Base-by-base conservation (phyloP, 2,329 filamentous ascomycete species). In the Fusarium verrucosum region DNA sequence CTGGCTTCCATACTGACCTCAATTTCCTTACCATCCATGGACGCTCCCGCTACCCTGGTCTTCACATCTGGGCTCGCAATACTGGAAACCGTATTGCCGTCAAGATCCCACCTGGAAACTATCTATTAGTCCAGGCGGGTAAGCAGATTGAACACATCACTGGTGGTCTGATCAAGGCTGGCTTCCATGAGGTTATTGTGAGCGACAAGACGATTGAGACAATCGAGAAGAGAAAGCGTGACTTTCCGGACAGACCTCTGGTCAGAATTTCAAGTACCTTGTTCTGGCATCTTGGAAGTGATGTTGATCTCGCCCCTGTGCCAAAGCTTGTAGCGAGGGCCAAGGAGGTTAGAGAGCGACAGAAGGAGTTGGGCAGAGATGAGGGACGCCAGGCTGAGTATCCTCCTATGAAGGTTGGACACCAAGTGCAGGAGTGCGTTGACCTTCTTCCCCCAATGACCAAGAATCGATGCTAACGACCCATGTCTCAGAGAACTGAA, bases 1-100 rank as follows among this genome's bases (percentile, higher is more conserved):
- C 85, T 16, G 85, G 85, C 35, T 88, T 88, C 78, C 85, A 88
- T 74, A 87, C 85, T 1, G 85, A 88, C 70, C 83, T 88, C 56
- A 88, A 88, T 79, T 88, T 87, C 73, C 79, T 88, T 49, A 88
- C 85, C 65, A 88, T 88, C 75, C 85, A 88, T 77, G 85, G 85
- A 54, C 85, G 85, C 65, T 86, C 83, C 26, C 83, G 85, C 58
- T 88, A 86, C 67, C 85, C 85, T 0, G 85, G 85, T 4, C 79
- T 88, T 66, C 82, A 88, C 77, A 83, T 88, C 70, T 88, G 85
- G 85, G 85, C 85, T 20, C 84, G 85, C 66, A 88, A 88, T 80
- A 87, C 85, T 3, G 85, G 85, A 40, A 79, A 78, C 61, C 81
- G 82, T 64, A 86, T 88, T 65, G 74, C 85, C 40, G 85, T 88